These are phyloP conservation scores for Coemansia sp. DNA, from an alignment of 192 early-diverging fungal species.

Conservation along the genomic window DNA sequence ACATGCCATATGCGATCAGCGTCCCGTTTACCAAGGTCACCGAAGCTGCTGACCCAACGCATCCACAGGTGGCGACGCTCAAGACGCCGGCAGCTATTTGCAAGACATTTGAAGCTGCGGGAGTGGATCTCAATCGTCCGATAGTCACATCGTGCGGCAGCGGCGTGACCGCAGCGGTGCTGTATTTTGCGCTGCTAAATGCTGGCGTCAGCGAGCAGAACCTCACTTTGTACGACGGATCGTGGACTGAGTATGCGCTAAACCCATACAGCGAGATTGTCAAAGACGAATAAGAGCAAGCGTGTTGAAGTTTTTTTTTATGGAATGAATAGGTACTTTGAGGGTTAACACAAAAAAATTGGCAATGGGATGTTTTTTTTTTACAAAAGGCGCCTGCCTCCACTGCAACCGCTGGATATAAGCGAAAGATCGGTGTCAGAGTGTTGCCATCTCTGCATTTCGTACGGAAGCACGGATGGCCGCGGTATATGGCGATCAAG, in stretches of 20 bases:
- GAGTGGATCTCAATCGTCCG: conserved; percentile 64
- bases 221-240: conserved; percentile 81
- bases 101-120: conserved; percentile 54
- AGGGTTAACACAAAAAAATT: not conserved
- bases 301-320: no score
- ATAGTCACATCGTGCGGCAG: conserved; percentile 83
- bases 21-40: conserved; percentile 65
- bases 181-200: conserved; percentile 73
- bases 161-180: conserved; percentile 79
- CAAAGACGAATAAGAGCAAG: conserved; percentile 29
- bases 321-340: not conserved
- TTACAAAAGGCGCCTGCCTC: conserved; percentile 21
- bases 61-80: conserved; percentile 37
- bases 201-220: conserved; percentile 55
- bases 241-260: conserved; percentile 87
- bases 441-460: conserved; percentile 30
- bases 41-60: conserved; percentile 11
- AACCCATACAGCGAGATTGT: conserved; percentile 65
- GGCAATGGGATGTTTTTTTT: not conserved
- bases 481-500: conserved; percentile 12
- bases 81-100: conserved; percentile 55
- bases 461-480: conserved; percentile 1
- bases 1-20: conserved; percentile 77
- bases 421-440: conserved; percentile 39
- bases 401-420: conserved; percentile 26